A percentile compares a stretch with the other conserved stretches of the same genome.
Evolutionary conservation across 306 rosid genomes (phyloP).

Genomic region (Hylodesmum podocarpum): DNA sequence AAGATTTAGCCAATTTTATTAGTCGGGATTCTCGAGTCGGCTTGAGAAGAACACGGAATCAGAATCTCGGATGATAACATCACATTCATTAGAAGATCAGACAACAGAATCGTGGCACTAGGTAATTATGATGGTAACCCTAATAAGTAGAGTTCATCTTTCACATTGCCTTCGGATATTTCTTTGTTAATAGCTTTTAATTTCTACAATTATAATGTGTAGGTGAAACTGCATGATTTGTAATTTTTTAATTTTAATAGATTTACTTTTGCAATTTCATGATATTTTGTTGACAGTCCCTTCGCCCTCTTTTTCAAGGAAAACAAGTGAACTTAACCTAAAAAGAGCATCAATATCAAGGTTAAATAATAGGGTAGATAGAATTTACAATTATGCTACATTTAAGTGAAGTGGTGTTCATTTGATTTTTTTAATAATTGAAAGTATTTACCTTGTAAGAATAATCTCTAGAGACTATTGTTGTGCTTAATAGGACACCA

Average conservation of each 20-base stretch:
- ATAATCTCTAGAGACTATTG: not conserved
- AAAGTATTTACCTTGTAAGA: not conserved
- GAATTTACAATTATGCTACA: not conserved
- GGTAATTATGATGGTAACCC: not conserved
- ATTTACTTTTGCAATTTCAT: not conserved
- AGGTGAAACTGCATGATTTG: not conserved
- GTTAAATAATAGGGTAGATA: not conserved
- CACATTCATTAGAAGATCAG: not conserved
- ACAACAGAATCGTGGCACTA: not conserved
- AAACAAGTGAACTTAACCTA: constrained; percentile 10
- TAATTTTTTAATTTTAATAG: not conserved
- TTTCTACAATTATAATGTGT: not conserved
- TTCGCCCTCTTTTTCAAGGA: constrained; percentile 10
- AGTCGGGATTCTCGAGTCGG: not conserved
- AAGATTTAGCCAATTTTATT: not conserved
- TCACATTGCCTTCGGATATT: constrained; percentile 5
- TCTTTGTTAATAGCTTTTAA: constrained; percentile 19
- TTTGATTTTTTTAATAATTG: constrained; percentile 16
- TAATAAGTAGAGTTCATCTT: not conserved
- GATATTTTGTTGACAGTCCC: constrained; percentile 14
- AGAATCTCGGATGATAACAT: not conserved
- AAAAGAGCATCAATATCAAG: not conserved
- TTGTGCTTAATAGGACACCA: not conserved
- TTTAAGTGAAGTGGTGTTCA: not conserved
- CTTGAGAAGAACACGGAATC: not conserved